Evolutionary conservation across 1,139 yeast genomes (phyloP).

Genomic region (Scheffersomyces illinoinensis): DNA sequence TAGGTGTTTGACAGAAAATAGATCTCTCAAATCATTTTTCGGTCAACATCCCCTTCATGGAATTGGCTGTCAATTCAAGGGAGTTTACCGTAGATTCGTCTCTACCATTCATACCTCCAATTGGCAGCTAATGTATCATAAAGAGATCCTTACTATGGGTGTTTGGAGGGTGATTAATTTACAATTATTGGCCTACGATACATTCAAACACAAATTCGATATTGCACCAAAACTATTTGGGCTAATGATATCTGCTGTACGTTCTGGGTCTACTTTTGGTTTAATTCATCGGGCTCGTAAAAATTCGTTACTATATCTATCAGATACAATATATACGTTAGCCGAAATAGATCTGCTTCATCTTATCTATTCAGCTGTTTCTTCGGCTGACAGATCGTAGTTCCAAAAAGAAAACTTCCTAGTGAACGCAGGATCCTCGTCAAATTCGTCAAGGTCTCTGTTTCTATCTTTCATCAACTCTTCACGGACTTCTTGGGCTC

Average conservation of each 20-base stretch:
- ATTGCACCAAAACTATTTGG: not conserved
- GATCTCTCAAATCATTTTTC: too few species aligned
- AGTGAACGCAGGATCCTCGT: not conserved
- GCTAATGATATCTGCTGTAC: not conserved
- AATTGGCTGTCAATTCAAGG: too few species aligned
- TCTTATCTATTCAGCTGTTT: not conserved
- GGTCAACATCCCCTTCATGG: too few species aligned
- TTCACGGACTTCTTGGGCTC: slow-evolving; percentile 1
- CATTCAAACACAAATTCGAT: too few species aligned
- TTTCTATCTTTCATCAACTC: not conserved
- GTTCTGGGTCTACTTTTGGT: not conserved
- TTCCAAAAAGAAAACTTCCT: not conserved
- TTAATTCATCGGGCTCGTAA: not conserved
- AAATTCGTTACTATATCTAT: not conserved
- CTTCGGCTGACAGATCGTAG: not conserved
- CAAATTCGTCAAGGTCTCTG: not conserved
- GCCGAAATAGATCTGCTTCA: not conserved
- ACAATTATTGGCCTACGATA: too few species aligned
- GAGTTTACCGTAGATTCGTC: too few species aligned
- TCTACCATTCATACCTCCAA: not conserved
- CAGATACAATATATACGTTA: not conserved
- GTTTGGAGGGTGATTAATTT: too few species aligned
- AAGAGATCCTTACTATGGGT: not conserved
- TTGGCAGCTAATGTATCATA: not conserved
- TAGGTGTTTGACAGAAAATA: too few species aligned